Percentiles rank a stretch among this genome's conserved stretches.
These are phyloP conservation scores for Neurospora intermedia DNA, from an alignment of 495 filamentous ascomycete species.

Conservation along the genomic window DNA sequence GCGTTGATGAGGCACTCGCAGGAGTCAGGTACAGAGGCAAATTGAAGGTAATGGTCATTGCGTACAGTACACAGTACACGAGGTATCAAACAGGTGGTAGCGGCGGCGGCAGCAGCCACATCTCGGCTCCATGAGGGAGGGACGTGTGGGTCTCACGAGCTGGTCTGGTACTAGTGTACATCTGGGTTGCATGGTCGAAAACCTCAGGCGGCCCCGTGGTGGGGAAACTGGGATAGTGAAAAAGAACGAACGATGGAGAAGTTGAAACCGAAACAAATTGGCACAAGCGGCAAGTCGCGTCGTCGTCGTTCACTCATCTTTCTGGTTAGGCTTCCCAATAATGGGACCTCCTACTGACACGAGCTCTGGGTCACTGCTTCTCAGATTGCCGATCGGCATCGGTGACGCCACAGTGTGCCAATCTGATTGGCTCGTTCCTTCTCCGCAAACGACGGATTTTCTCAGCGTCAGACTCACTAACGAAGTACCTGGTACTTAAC, in stretches of 20 bases:
- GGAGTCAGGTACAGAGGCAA: background rate
- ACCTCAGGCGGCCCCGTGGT: background rate
- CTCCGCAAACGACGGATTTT: background rate
- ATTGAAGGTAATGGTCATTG: background rate
- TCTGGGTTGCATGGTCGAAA: background rate
- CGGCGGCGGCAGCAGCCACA: background rate
- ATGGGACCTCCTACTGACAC: background rate
- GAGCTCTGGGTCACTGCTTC: background rate
- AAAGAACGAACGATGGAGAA: background rate
- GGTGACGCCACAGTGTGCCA: conserved; percentile 9
- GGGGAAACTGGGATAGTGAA: background rate
- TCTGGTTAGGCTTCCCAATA: background rate
- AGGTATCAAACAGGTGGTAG: background rate
- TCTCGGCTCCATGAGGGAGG: background rate
- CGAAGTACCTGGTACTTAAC: background rate
- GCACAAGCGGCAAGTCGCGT: background rate
- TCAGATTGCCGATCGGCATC: conserved; percentile 11
- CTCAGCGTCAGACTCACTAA: background rate
- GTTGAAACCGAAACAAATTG: background rate
- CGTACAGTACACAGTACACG: too few relatives aligned
- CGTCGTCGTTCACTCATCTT: background rate
- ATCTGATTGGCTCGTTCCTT: conserved; percentile 2
- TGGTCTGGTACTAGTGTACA: background rate
- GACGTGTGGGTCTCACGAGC: background rate
- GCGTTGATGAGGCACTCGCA: background rate